A percentile compares a stretch with the other conserved stretches of the same genome.
Evolutionary conservation across 805 yeast genomes (phyloP).

Genomic region (Saccharomycopsis sp.): DNA sequence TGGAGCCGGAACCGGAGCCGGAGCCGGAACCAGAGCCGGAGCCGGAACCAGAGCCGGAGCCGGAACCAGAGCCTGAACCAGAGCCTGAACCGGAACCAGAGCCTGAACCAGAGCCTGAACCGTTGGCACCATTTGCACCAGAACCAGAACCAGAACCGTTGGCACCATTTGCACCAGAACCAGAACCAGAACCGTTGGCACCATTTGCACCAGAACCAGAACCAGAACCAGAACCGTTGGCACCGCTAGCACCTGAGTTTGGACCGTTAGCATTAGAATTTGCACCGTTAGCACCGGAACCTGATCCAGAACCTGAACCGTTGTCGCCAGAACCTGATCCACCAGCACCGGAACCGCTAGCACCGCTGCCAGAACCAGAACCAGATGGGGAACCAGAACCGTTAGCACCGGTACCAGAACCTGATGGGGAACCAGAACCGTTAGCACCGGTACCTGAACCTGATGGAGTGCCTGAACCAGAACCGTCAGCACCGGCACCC

Average conservation of each 20-base stretch:
- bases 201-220: slow-evolving; percentile 2
- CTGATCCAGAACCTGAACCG: slow-evolving; percentile 3
- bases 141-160: slow-evolving; percentile 5
- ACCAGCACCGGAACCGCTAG: slow-evolving; percentile 2
- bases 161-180: slow-evolving; percentile 1
- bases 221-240: slow-evolving; percentile 6
- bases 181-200: slow-evolving; percentile 1
- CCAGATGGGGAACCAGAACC: slow-evolving; percentile 2
- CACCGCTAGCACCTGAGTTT: background rate
- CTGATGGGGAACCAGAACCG: slow-evolving; percentile 3
- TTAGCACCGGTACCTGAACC: slow-evolving; percentile 3
- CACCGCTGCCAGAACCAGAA: slow-evolving; percentile 2
- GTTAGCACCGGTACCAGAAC: slow-evolving; percentile 2
- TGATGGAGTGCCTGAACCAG: slow-evolving; percentile 1
- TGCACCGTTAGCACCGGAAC: slow-evolving; percentile 1
- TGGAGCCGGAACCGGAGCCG: slow-evolving; percentile 6
- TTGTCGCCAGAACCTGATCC: slow-evolving; percentile 3
- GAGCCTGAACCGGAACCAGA: slow-evolving; percentile 7
- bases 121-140: background rate
- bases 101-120: slow-evolving; percentile 6
- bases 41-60: slow-evolving; percentile 10
- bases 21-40: slow-evolving; percentile 11
- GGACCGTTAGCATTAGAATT: slow-evolving; percentile 2
- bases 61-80: slow-evolving; percentile 1
- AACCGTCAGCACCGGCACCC: slow-evolving; percentile 9